Evolutionary conservation across 768 basidiomycete genomes (phyloP).

Genomic region (Naganishia randhawae): DNA sequence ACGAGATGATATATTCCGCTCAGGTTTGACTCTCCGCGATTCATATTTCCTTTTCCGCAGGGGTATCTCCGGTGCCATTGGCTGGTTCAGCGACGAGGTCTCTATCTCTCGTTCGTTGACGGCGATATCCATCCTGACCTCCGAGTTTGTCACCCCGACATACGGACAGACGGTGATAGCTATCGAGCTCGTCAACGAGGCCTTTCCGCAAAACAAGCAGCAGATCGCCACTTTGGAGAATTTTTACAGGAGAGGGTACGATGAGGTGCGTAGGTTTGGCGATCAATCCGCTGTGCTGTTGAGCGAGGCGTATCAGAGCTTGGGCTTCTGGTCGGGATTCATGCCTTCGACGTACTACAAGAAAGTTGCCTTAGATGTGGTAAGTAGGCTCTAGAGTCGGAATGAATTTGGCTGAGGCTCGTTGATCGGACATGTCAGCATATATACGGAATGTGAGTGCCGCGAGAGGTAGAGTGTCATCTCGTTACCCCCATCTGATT

Average conservation of each 20-base stretch:
- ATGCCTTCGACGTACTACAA: constrained; percentile 38
- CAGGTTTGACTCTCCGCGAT: neutral
- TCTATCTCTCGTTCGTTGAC: constrained; percentile 40
- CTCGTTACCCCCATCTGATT: neutral
- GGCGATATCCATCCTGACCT: constrained; percentile 37
- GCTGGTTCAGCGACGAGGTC: constrained; percentile 44
- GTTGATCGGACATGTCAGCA: constrained; percentile 33
- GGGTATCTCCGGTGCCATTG: constrained; percentile 36
- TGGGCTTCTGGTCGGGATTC: constrained; percentile 41
- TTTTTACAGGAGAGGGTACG: constrained; percentile 41
- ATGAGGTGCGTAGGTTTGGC: constrained; percentile 27
- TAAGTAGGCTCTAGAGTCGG: constrained; percentile 29
- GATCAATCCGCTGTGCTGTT: constrained; percentile 34
- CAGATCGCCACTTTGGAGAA: constrained; percentile 36
- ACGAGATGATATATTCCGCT: neutral
- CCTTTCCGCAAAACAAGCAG: constrained; percentile 36
- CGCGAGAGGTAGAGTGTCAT: neutral
- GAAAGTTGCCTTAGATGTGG: constrained; percentile 45
- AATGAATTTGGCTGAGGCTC: neutral
- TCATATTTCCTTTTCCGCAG: constrained; percentile 10
- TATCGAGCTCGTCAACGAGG: constrained; percentile 47
- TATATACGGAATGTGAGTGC: constrained; percentile 44
- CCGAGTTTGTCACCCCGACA: constrained; percentile 39
- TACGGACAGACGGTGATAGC: constrained; percentile 42
- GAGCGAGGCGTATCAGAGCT: constrained; percentile 41